Percentiles rank a stretch among this genome's conserved stretches.
phyloP scores from a whole-genome alignment of 495 filamentous ascomycete species.

The Aspergillus ellipticus region DNA sequence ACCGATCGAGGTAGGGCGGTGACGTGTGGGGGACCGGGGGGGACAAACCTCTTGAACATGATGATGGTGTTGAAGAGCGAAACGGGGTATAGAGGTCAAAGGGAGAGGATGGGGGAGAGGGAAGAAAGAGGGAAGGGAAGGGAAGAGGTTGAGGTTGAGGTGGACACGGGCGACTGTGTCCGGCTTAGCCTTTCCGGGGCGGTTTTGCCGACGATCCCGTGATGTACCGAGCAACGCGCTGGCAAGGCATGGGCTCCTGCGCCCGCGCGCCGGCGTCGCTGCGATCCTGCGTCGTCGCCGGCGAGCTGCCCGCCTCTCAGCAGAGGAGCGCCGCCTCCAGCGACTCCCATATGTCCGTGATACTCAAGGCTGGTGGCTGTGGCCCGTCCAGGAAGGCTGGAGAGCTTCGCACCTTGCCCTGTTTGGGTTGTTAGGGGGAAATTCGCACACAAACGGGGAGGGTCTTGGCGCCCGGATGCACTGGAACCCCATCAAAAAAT shows the following conservation, averaged over 20 bases:
- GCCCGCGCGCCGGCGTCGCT: background rate
- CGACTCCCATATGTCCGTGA: background rate
- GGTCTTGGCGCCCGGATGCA: constrained; percentile 40
- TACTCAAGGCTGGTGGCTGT: background rate
- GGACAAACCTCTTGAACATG: constrained; percentile 86
- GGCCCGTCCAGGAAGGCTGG: too few relatives aligned
- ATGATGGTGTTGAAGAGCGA: constrained; percentile 56
- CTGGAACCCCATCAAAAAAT: constrained; percentile 15
- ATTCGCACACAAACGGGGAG: constrained; percentile 37
- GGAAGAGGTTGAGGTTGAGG: constrained; percentile 42
- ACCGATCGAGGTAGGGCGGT: constrained; percentile 38
- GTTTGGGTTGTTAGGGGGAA: constrained; percentile 20
- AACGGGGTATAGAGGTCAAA: constrained; percentile 32
- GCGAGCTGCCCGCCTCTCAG: background rate
- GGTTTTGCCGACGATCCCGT: constrained; percentile 51
- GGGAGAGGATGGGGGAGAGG: constrained; percentile 30
- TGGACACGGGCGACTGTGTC: constrained; percentile 32
- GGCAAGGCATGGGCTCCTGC: background rate
- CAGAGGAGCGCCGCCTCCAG: too few relatives aligned
- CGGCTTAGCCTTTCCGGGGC: constrained; percentile 46
- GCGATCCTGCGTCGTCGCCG: background rate
- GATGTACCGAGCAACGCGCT: constrained; percentile 40
- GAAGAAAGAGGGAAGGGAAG: constrained; percentile 40
- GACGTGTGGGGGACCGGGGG: constrained; percentile 41
- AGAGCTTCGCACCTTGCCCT: background rate